Evolutionary conservation across 257 asterid genomes (phyloP).

Genomic region (Solanum lycopersicoides): DNA sequence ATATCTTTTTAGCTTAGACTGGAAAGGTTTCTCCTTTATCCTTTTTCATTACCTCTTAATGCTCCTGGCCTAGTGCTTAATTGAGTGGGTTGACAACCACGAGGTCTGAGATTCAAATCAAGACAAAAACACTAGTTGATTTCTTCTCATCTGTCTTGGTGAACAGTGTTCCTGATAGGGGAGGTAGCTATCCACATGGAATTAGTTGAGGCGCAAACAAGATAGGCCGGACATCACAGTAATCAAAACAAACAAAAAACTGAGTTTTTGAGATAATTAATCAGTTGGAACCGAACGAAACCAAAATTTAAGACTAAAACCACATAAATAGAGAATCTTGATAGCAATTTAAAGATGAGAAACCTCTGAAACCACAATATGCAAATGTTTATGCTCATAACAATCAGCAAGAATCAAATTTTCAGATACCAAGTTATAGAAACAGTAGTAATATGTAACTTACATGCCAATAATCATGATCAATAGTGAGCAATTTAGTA

Average conservation of each 20-base stretch:
- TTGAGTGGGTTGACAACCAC: not conserved
- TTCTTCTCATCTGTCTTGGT: not conserved
- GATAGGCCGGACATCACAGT: too few species aligned
- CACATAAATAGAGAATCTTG: too few species aligned
- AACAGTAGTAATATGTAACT: slow-evolving; percentile 5
- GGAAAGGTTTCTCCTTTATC: not conserved
- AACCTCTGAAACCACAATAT: not conserved
- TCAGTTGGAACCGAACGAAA: too few species aligned
- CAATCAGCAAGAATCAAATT: not conserved
- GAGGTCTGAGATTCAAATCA: not conserved
- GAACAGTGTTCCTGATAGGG: not conserved
- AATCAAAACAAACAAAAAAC: too few species aligned
- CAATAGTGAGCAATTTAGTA: slow-evolving; percentile 69
- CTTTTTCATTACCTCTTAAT: not conserved
- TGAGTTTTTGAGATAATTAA: not conserved
- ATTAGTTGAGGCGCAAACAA: too few species aligned
- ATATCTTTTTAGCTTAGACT: not conserved
- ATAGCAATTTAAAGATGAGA: too few species aligned
- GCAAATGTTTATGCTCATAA: not conserved
- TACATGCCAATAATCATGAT: slow-evolving; percentile 81
- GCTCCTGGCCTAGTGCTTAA: not conserved
- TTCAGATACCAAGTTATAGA: not conserved
- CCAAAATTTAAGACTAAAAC: too few species aligned
- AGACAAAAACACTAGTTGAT: not conserved
- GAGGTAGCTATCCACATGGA: too few species aligned